Conservation (phyloP, 1,284 basidiomycete genomes). For the Vanrija sp. region DNA sequence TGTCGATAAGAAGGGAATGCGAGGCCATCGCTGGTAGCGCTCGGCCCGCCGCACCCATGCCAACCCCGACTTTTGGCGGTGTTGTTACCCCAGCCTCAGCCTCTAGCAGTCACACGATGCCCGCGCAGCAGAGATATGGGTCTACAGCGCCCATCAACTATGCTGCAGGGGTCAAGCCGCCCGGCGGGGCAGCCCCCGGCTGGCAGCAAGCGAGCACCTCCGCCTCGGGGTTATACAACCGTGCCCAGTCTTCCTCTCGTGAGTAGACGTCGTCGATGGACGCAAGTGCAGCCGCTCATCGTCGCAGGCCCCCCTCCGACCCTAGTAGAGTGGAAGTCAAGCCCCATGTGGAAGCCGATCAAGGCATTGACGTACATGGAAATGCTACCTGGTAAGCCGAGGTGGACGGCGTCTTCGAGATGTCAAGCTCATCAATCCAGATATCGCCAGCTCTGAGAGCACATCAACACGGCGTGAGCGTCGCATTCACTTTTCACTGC, state of each 20-base stretch:
- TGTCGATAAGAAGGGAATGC: conserved; percentile 17
- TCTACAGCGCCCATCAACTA: not conserved
- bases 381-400: conserved; percentile 30
- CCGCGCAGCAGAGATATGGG: not conserved
- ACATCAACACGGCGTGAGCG: conserved; percentile 29
- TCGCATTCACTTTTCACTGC: conserved; percentile 27
- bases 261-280: not conserved
- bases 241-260: not conserved
- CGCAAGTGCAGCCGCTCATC: not conserved
- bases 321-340: conserved; percentile 43
- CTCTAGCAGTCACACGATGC: not conserved
- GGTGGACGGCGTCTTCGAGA: not conserved
- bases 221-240: not conserved
- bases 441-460: conserved; percentile 33
- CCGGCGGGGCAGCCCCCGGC: too few species aligned
- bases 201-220: too few species aligned
- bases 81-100: not conserved
- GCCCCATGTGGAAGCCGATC: conserved; percentile 47
- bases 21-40: conserved; percentile 15
- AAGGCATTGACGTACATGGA: conserved; percentile 42
- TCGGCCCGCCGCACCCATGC: not conserved
- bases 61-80: conserved; percentile 22
- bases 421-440: conserved; percentile 12
- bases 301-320: conserved; percentile 3
- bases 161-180: too few species aligned